phyloP scores from a whole-genome alignment of 2,329 filamentous ascomycete genomes.

The Colletotrichum eleusines region DNA sequence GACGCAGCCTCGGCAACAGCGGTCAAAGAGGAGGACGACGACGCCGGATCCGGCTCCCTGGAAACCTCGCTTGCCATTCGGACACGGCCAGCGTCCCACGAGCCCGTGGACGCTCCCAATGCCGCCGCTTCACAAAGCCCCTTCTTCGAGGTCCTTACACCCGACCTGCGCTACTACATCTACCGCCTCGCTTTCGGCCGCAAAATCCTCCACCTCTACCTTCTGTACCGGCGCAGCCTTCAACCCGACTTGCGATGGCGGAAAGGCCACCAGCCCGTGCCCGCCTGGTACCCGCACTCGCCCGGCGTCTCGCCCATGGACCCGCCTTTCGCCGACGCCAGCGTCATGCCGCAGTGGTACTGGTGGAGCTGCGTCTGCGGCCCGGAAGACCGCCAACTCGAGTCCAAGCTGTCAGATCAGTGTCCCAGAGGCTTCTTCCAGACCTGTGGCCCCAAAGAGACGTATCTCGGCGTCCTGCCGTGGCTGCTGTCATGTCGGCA shows the following conservation, averaged over 20 bases:
- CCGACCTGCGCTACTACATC: slow-evolving; percentile 40
- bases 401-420: slow-evolving; percentile 36
- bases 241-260: slow-evolving; percentile 39
- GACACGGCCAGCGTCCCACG: background rate
- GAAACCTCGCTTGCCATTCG: slow-evolving; percentile 19
- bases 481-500: slow-evolving; percentile 40
- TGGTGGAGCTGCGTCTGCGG: slow-evolving; percentile 43
- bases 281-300: slow-evolving; percentile 40
- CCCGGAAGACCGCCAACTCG: slow-evolving; percentile 35
- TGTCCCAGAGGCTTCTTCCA: slow-evolving; percentile 41
- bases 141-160: slow-evolving; percentile 39
- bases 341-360: slow-evolving; percentile 39
- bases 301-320: slow-evolving; percentile 39
- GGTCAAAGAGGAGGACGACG: background rate
- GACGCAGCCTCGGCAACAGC: slow-evolving; percentile 30
- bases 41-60: background rate
- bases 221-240: slow-evolving; percentile 38
- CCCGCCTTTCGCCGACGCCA: slow-evolving; percentile 36
- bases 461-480: slow-evolving; percentile 34
- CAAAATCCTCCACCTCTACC: slow-evolving; percentile 39
- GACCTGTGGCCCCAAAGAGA: slow-evolving; percentile 35
- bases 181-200: slow-evolving; percentile 39
- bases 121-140: slow-evolving; percentile 9
- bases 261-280: slow-evolving; percentile 40
- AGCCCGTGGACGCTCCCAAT: background rate